A percentile compares a stretch with the other conserved stretches of the same genome.
Evolutionary conservation across 23 red algal species (phyloP).

Genomic region (Gracilaria vermiculophylla): DNA sequence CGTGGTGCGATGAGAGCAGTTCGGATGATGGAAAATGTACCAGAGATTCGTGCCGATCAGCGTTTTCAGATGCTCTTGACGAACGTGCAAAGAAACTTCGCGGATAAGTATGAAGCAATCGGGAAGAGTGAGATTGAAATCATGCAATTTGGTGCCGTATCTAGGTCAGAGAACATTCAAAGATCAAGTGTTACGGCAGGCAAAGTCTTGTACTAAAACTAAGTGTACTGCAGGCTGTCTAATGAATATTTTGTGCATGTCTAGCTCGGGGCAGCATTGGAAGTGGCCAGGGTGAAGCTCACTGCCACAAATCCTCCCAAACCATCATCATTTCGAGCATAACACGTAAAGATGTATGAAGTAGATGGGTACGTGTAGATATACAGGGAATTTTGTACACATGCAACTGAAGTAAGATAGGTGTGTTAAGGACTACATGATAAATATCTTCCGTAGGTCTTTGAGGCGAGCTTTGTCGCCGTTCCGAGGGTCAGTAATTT

Average conservation of each 20-base stretch:
- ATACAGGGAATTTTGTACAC: conserved; percentile 17
- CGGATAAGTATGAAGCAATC: conserved; percentile 60
- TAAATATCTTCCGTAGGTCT: conserved; percentile 57
- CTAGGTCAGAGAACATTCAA: background rate
- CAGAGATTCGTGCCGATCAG: conserved; percentile 28
- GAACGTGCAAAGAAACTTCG: conserved; percentile 30
- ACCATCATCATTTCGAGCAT: no score
- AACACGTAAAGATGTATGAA: background rate
- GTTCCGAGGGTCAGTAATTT: conserved; percentile 57
- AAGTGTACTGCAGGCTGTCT: background rate
- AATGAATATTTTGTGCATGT: background rate
- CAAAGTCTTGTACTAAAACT: background rate
- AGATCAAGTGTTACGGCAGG: background rate
- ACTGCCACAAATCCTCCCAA: no score
- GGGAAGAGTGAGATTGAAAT: conserved; percentile 48
- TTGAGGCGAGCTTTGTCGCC: conserved; percentile 31
- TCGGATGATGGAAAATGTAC: conserved; percentile 47
- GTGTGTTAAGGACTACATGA: conserved; percentile 36
- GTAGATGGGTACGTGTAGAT: conserved; percentile 20
- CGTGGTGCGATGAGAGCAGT: conserved; percentile 63
- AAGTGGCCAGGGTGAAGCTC: background rate
- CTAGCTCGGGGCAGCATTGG: background rate
- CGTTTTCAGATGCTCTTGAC: conserved; percentile 59
- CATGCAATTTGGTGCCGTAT: conserved; percentile 38
- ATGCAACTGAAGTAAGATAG: conserved; percentile 16